These are phyloP conservation scores for Aspergillus ibericus DNA, from an alignment of 2,329 filamentous ascomycete genomes.

Conservation along the genomic window DNA sequence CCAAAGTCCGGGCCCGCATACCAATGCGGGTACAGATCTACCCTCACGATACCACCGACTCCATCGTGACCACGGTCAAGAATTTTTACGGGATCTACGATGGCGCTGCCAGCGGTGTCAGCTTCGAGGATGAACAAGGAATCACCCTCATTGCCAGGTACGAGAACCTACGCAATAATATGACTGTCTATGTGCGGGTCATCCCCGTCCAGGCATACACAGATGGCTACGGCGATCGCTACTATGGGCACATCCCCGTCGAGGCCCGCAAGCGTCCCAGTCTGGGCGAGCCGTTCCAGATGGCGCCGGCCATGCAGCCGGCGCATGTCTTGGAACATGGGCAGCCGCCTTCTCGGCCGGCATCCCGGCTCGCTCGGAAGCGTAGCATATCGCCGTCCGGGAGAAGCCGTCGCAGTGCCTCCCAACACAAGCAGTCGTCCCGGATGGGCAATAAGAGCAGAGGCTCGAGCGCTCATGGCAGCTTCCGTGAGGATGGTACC, in stretches of 20 bases:
- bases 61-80: conserved; percentile 96
- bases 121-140: conserved; percentile 87
- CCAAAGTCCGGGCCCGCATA: conserved; percentile 60
- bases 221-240: conserved; percentile 46
- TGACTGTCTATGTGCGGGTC: conserved; percentile 89
- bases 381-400: conserved; percentile 76
- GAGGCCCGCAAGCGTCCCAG: conserved; percentile 58
- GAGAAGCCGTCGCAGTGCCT: conserved; percentile 74
- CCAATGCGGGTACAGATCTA: conserved; percentile 79
- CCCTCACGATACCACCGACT: conserved; percentile 93
- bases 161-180: conserved; percentile 90
- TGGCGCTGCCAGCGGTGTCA: conserved; percentile 75
- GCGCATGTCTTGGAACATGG: conserved; percentile 55
- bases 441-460: conserved; percentile 68
- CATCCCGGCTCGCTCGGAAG: conserved; percentile 69
- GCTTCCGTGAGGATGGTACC: conserved; percentile 66
- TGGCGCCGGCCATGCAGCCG: conserved; percentile 57
- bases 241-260: conserved; percentile 51
- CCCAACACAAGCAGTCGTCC: conserved; percentile 70
- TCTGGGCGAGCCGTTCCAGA: conserved; percentile 64
- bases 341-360: conserved; percentile 65
- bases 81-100: conserved; percentile 98
- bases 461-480: conserved; percentile 59
- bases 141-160: conserved; percentile 93
- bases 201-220: conserved; percentile 60